These are phyloP conservation scores for Xerocomus amazonicus DNA, from an alignment of 1,284 basidiomycete species.

Conservation along the genomic window DNA sequence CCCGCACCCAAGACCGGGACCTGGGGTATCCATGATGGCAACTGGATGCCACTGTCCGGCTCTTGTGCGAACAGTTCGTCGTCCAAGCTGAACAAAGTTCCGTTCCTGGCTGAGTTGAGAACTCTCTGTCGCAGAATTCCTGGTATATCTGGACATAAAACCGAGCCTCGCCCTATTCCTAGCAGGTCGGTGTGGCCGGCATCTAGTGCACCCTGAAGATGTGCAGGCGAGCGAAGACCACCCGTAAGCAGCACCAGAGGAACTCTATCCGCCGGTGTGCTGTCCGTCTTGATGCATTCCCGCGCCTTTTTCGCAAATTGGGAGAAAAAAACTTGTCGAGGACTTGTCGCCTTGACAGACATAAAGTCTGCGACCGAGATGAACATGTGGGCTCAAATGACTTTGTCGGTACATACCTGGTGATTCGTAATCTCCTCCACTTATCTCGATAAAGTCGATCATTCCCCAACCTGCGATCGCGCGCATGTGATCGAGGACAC, in stretches of 20 bases:
- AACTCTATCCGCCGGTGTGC: conserved; percentile 20
- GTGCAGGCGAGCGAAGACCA: conserved; percentile 62
- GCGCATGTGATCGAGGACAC: conserved; percentile 62
- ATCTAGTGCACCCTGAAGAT: conserved; percentile 53
- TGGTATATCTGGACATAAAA: conserved; percentile 65
- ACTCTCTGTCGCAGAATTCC: conserved; percentile 31
- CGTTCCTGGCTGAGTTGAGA: conserved; percentile 6
- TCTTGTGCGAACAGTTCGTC: conserved; percentile 37
- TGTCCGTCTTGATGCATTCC: conserved; percentile 42
- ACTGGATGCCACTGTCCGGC: conserved; percentile 33
- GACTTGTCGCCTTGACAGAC: conserved; percentile 14
- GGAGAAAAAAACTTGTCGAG: conserved; percentile 60
- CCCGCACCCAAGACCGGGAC: conserved; percentile 57
- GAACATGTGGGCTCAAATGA: background rate
- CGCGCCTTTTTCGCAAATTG: conserved; percentile 53
- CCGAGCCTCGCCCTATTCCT: conserved; percentile 71
- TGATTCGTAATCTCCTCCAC: conserved; percentile 83
- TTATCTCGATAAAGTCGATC: conserved; percentile 84
- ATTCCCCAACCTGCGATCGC: conserved; percentile 60
- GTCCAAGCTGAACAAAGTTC: conserved; percentile 15
- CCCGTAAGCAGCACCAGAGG: conserved; percentile 80
- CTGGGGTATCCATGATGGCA: conserved; percentile 36
- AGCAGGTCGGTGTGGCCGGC: conserved; percentile 65
- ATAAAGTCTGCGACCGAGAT: conserved; percentile 40
- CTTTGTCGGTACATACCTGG: conserved; percentile 47